phyloP scores from a whole-genome alignment of 352 stramenopile genomes.

The Phytophthora pinifolia region DNA sequence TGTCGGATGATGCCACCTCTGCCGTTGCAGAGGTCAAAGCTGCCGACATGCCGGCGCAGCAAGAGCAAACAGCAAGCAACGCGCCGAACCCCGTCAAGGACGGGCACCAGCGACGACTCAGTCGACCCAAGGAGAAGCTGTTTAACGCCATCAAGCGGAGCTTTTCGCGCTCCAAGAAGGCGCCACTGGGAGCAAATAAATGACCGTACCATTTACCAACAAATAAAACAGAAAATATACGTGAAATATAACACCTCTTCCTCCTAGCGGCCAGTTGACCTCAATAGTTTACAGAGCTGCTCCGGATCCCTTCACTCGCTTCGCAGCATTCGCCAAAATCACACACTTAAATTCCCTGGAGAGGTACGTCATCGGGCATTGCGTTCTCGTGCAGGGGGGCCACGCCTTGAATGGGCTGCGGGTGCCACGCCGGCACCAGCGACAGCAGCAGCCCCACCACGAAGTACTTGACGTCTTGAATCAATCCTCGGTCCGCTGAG shows the following conservation, averaged over 20 bases:
- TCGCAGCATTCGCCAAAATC: constrained; percentile 9
- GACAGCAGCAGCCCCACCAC: constrained; percentile 71
- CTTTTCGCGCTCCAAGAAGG: constrained; percentile 37
- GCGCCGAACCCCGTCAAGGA: constrained; percentile 8
- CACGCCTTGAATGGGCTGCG: constrained; percentile 49
- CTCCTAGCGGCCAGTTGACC: background rate
- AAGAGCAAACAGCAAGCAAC: constrained; percentile 7
- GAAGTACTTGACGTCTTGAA: constrained; percentile 83
- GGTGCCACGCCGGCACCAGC: constrained; percentile 79
- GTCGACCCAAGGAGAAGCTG: constrained; percentile 70
- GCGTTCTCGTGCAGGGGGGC: constrained; percentile 34
- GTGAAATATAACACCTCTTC: constrained; percentile 11
- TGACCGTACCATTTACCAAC: no score
- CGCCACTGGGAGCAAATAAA: no score
- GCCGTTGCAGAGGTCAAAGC: background rate
- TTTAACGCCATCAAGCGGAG: constrained; percentile 57
- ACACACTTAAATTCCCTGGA: constrained; percentile 73
- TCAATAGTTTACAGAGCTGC: constrained; percentile 32
- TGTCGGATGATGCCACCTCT: background rate
- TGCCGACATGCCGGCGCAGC: background rate
- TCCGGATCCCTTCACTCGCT: constrained; percentile 1
- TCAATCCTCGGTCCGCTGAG: constrained; percentile 63
- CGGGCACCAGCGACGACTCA: constrained; percentile 27
- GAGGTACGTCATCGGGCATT: constrained; percentile 58
- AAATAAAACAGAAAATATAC: constrained; percentile 1